Conservation (phyloP, 352 stramenopile genomes). For the Blastocystis sp. region DNA sequence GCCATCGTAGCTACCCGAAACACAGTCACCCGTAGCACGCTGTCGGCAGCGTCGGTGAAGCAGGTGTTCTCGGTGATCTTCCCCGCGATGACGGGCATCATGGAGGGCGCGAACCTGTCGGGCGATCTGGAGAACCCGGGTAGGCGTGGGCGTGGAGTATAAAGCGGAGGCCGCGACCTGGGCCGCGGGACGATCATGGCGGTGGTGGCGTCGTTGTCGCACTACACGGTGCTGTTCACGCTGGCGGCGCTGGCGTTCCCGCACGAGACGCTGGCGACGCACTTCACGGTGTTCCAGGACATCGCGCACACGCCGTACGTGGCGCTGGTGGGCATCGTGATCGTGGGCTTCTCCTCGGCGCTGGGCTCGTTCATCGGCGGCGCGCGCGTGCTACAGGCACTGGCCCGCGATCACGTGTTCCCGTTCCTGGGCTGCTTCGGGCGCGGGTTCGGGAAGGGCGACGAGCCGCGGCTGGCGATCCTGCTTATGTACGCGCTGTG, state of each 20-base stretch:
- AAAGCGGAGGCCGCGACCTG: background rate
- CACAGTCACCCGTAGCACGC: background rate
- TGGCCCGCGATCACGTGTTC: slow-evolving; percentile 79
- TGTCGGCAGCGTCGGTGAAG: background rate
- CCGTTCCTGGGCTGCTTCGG: slow-evolving; percentile 72
- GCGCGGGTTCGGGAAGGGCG: slow-evolving; percentile 76
- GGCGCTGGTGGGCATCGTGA: slow-evolving; percentile 77
- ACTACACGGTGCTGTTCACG: slow-evolving; percentile 80
- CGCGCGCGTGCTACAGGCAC: slow-evolving; percentile 77
- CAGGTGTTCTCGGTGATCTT: slow-evolving; percentile 77
- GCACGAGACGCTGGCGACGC: slow-evolving; percentile 76
- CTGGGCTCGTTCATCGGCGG: slow-evolving; percentile 78
- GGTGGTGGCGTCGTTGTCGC: slow-evolving; percentile 76
- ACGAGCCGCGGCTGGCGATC: slow-evolving; percentile 78
- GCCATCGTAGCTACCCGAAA: background rate
- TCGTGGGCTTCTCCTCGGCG: slow-evolving; percentile 78
- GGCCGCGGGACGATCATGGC: slow-evolving; percentile 76
- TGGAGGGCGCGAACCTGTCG: slow-evolving; percentile 80
- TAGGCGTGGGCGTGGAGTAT: background rate
- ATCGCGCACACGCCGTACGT: slow-evolving; percentile 75
- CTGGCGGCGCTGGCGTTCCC: slow-evolving; percentile 76
- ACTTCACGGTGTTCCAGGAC: slow-evolving; percentile 81
- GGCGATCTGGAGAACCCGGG: slow-evolving; percentile 79
- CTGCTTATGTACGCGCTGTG: slow-evolving; percentile 77
- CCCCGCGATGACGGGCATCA: slow-evolving; percentile 80